Base-by-base conservation (phyloP, 1,284 basidiomycete species). In the Jaminaea rosea region DNA sequence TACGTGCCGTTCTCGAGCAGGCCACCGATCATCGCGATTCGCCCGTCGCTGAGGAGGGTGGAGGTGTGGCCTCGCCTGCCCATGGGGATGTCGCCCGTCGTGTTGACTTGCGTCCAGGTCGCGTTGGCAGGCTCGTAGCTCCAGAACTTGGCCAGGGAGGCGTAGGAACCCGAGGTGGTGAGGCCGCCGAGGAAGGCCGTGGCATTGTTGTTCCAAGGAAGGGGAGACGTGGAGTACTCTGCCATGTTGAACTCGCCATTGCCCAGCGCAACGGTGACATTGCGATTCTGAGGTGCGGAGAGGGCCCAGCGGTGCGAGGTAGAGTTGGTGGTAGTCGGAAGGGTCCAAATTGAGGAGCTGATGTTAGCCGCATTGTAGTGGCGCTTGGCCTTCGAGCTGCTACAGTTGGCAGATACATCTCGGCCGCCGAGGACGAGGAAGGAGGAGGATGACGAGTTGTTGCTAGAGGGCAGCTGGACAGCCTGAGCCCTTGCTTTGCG, bases 21-120 rank as follows among this genome's bases (percentile, higher is more conserved):
- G 0, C 75, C 75, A 32, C 75, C 75, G 54, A 73, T 66, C 11
- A 76, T 27, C 31, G 75, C 51, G 39, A 76, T 53, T 11, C 58
- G 59, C 24, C 67, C 65, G 9, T 73, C 67, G 2, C 53, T 9
- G 6, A 67, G 65, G 24, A 51, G 47, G 32, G 64, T 50, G 2
- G 70, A 58, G 24, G 62, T 58, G 50, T 75, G 75, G 9, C 74
- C 75, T 49, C 74, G 67, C 6, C 73, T 60, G 15, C 69, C 56
- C 2, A 59, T 13, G 0, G 75, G 75, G 4, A 60, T 49, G 21
- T 59, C 50, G 13, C 67, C 68, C 13, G 24, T 49, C 0, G 60
- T 56, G 8, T 52, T 41, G 63, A 65, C 55, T n/a, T 45, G 49
- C 2, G 50, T 50, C 73, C 73, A 76, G 2, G 53, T 27, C 15